phyloP scores from a whole-genome alignment of 352 stramenopile genomes.

The Phytophthora megakarya region DNA sequence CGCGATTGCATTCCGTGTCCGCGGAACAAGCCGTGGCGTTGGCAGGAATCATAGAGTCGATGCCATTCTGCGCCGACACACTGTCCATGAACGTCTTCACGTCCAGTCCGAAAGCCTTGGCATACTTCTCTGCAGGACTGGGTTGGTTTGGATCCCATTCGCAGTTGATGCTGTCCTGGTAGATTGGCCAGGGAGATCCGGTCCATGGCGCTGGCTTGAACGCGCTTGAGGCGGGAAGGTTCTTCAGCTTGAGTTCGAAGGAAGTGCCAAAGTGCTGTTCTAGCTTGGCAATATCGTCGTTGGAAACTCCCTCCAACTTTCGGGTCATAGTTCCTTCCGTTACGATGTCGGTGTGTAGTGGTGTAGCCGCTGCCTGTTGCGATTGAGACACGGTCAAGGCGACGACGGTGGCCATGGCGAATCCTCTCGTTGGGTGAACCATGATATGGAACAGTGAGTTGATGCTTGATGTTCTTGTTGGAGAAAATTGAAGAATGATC shows the following conservation, averaged over 20 bases:
- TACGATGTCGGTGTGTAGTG: no score
- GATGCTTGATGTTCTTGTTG: no score
- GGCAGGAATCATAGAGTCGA: conserved; percentile 26
- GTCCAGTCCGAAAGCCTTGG: conserved; percentile 37
- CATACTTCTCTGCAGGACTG: no score
- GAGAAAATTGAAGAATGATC: no score
- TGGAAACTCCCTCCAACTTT: conserved; percentile 1
- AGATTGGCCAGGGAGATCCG: conserved; percentile 46
- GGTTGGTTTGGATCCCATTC: conserved; percentile 23
- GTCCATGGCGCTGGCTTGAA: conserved; percentile 10
- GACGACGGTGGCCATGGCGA: no score
- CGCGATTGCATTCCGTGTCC: conserved; percentile 21
- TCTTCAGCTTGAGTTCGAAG: conserved; percentile 23
- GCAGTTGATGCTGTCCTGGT: conserved; percentile 60
- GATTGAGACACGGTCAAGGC: no score
- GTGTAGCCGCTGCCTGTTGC: no score
- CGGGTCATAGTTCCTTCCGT: no score
- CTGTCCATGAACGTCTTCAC: conserved; percentile 34
- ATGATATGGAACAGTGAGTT: no score
- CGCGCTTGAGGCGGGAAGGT: conserved; percentile 4
- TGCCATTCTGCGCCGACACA: conserved; percentile 32
- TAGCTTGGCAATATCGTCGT: conserved; percentile 13
- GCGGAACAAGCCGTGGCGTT: conserved; percentile 9
- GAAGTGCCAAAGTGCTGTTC: conserved; percentile 6
- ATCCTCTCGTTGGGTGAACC: no score